Base-by-base conservation (phyloP, 768 basidiomycete species). In the Inosperma sp. region DNA sequence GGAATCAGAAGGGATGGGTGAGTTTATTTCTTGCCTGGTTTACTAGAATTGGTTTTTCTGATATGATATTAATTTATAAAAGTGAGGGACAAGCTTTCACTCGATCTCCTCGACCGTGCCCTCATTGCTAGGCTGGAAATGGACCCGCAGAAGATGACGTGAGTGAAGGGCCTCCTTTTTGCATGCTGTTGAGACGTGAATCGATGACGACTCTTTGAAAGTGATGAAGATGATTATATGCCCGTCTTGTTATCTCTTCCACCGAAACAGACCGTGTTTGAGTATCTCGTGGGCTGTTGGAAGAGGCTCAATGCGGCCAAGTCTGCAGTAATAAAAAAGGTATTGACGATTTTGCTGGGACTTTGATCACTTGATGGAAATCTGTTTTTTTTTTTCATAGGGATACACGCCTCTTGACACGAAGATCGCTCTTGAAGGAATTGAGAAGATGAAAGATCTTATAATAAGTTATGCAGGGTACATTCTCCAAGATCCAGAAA, bases 221-320 rank as follows among this genome's bases (percentile, higher is more conserved):
- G 46, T 7, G 82, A 84, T 61, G 88, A 90, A 56, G 65, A 84
- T n/a, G 86, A 88, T 17, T 87, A 81, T 63, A 70, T 85, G 29
- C 72, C 83, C 5, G 82, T 89, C 14, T 66, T 90, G 1, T 87
- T 87, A 3, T 86, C 86, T 19, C 71, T 97, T 14, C 91, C 93
- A 7, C 56, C 79, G 7, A 68, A 83, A 48, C 83, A 92, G 65
- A 93, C 94, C 0, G 76, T 82, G 0, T 92, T 95, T 52, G 91
- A 96, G 61, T 98, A 92, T 64, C 75, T 99, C 19, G 78, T 91
- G 7, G 86, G 86, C 16, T 86, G 88, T 60, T 99, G 95, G 95
- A 93, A 90, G 68, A 80, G 94, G n/a, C 58, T 88, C 34, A 86
- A 88, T 55, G 55, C 68, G 6, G 75, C 76, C 12, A 73, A 75